Evolutionary conservation across 306 rosid species (phyloP).

Genomic region (Clitoria ternatea): DNA sequence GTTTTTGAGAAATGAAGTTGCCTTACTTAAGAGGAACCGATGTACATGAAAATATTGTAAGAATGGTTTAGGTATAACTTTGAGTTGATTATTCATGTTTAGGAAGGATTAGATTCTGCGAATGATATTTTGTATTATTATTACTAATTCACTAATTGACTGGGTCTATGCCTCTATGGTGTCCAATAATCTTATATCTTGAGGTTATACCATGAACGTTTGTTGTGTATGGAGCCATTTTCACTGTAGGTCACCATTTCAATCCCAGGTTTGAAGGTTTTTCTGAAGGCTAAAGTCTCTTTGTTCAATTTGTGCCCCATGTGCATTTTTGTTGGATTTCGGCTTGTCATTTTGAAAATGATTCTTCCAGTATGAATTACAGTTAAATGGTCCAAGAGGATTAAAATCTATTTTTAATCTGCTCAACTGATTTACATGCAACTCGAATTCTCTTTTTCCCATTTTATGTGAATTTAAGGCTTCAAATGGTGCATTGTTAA

Average conservation of each 20-base stretch:
- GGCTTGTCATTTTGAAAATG: background rate
- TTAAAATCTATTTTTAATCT: background rate
- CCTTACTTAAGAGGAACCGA: background rate
- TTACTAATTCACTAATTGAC: background rate
- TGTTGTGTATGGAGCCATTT: background rate
- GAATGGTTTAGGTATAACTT: background rate
- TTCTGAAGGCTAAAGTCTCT: background rate
- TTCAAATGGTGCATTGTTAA: slow-evolving; percentile 22
- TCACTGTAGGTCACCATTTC: background rate
- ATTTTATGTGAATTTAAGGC: background rate
- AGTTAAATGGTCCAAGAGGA: background rate
- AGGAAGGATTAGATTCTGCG: background rate
- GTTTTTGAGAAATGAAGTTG: background rate
- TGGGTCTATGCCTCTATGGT: background rate
- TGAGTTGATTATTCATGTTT: slow-evolving; percentile 1
- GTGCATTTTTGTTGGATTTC: slow-evolving; percentile 1
- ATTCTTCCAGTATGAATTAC: background rate
- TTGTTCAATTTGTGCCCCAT: background rate
- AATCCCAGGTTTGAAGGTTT: background rate
- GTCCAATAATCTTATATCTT: background rate
- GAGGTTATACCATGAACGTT: background rate
- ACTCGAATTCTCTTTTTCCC: background rate
- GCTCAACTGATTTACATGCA: background rate
- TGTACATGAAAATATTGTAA: background rate
- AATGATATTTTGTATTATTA: background rate